Conservation (phyloP, 345 rosid genomes). For the Syzygium grande region DNA sequence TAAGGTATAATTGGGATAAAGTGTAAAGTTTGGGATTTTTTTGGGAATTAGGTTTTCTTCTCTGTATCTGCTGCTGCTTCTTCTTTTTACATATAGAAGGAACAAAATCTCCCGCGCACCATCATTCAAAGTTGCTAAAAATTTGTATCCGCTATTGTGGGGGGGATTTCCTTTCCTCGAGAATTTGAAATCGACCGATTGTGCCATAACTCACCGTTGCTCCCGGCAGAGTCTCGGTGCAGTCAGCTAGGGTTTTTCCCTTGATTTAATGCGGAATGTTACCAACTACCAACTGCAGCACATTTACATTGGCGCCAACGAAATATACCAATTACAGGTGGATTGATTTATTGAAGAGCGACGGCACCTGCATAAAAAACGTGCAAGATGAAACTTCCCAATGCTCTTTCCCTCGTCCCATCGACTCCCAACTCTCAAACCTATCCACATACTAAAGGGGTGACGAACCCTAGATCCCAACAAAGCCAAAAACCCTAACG, state of each 20-base stretch:
- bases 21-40: too few species aligned
- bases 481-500: not conserved
- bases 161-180: too few species aligned
- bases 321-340: not conserved
- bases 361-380: not conserved
- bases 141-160: too few species aligned
- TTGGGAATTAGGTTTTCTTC: too few species aligned
- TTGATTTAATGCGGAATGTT: not conserved
- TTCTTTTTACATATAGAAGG: too few species aligned
- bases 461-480: not conserved
- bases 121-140: too few species aligned
- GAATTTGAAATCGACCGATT: too few species aligned
- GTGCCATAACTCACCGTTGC: not conserved
- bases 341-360: not conserved
- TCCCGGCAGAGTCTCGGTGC: fast-evolving
- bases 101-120: too few species aligned
- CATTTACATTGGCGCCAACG: not conserved
- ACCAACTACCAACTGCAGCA: not conserved
- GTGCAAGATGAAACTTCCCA: not conserved
- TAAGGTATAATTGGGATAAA: too few species aligned
- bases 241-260: not conserved
- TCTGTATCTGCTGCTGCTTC: too few species aligned
- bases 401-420: too few species aligned
- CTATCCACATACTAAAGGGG: not conserved
- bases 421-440: not conserved